Evolutionary conservation across 805 yeast genomes (phyloP).

Genomic region (Kurtzmaniella fragi): DNA sequence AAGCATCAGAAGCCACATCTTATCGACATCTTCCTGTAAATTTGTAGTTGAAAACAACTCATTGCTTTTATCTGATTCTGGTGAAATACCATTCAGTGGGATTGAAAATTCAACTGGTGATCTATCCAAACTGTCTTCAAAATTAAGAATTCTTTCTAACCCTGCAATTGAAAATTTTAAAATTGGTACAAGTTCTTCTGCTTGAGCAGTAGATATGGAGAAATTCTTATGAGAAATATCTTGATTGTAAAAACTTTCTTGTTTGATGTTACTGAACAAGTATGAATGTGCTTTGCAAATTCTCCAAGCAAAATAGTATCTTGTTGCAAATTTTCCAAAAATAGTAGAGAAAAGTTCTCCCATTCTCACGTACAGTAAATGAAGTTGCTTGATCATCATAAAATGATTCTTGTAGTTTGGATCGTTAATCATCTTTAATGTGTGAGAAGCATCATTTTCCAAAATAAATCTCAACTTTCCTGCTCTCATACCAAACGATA

Average conservation of each 20-base stretch:
- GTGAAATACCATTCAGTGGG: background rate
- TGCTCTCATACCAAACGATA: slow-evolving; percentile 17
- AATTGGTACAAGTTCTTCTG: slow-evolving; percentile 5
- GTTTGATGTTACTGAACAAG: slow-evolving; percentile 31
- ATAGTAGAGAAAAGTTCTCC: slow-evolving; percentile 11
- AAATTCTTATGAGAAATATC: background rate
- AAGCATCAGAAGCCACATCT: slow-evolving; percentile 23
- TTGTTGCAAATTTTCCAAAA: slow-evolving; percentile 39
- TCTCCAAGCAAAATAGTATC: slow-evolving; percentile 63
- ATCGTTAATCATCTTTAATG: slow-evolving; percentile 6
- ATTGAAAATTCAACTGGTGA: background rate
- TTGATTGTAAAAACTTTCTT: slow-evolving; percentile 13
- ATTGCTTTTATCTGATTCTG: background rate
- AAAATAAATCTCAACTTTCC: slow-evolving; percentile 9
- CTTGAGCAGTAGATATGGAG: slow-evolving; percentile 8
- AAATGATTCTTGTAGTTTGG: slow-evolving; percentile 5
- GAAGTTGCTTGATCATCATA: slow-evolving; percentile 1
- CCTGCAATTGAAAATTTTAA: slow-evolving; percentile 1
- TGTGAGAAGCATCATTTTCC: slow-evolving; percentile 11
- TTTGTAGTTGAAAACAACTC: background rate
- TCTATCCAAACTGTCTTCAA: slow-evolving; percentile 5
- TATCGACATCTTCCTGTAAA: slow-evolving; percentile 16
- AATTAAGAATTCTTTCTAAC: slow-evolving; percentile 3
- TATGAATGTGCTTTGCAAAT: slow-evolving; percentile 50
- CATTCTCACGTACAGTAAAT: slow-evolving; percentile 3